Conservation (phyloP, 1,139 yeast genomes). For the Pneumocystis murina region DNA sequence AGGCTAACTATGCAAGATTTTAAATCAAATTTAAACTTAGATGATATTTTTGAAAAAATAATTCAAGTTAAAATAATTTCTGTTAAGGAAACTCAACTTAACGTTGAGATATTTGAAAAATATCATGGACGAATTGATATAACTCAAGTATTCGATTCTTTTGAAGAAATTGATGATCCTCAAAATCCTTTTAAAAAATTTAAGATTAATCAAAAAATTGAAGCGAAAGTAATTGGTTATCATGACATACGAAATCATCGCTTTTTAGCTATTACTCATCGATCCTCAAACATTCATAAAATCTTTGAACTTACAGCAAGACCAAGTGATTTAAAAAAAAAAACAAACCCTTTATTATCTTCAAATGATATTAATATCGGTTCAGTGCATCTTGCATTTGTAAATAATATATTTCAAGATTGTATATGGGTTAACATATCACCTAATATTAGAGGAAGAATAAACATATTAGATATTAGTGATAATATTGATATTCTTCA, state of each 20-base stretch:
- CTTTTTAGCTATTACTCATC: slow-evolving; percentile 55
- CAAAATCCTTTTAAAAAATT: slow-evolving; percentile 48
- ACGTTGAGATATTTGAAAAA: slow-evolving; percentile 63
- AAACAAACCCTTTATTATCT: slow-evolving; percentile 23
- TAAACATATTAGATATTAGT: slow-evolving; percentile 51
- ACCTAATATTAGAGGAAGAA: slow-evolving; percentile 52
- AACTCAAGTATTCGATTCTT: slow-evolving; percentile 48
- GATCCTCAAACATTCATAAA: slow-evolving; percentile 35
- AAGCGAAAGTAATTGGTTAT: slow-evolving; percentile 59
- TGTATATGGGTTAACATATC: slow-evolving; percentile 56
- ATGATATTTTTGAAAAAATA: slow-evolving; percentile 44
- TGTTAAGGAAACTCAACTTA: slow-evolving; percentile 59
- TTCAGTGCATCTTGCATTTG: slow-evolving; percentile 33
- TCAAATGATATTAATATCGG: slow-evolving; percentile 33
- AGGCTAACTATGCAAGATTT: slow-evolving; percentile 25
- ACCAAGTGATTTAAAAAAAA: slow-evolving; percentile 27
- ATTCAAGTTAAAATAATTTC: slow-evolving; percentile 49
- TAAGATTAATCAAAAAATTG: slow-evolving; percentile 41
- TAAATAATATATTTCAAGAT: slow-evolving; percentile 40
- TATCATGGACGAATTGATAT: slow-evolving; percentile 69
- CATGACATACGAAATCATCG: slow-evolving; percentile 61
- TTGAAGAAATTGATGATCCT: slow-evolving; percentile 42
- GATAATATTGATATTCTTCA: slow-evolving; percentile 19
- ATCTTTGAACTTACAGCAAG: slow-evolving; percentile 54
- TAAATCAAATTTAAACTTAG: slow-evolving; percentile 17